Evolutionary conservation across 345 rosid genomes (phyloP), one percentile per base, ranked within the genome.

Genomic region (Bruguiera parviflora): DNA sequence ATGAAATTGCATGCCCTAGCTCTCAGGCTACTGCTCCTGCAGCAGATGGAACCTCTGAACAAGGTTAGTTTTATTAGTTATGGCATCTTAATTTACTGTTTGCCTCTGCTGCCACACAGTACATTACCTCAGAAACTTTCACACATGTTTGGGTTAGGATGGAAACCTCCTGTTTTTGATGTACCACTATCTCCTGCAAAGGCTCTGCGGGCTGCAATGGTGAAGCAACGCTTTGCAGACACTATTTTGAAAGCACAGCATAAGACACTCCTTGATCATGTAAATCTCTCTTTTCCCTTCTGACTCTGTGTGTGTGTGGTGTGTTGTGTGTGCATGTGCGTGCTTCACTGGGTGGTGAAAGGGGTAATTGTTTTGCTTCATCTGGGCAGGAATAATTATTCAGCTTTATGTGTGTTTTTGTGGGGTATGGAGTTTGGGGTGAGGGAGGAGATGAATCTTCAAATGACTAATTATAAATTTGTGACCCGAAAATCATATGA

Each of bases 171-270:
- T 39, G 51, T 68, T 69, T 75, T 79, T 66, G 84, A 76, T 61
- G 74, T 76, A 11, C 91, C 75, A 53, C 64, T 91, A 74, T 89
- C 97, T 25, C 91, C 98, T 7, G 71, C 80, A 43, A 93, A 84
- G 75, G 96, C 91, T 70, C 86, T 91, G 11, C 93, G 97, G 32
- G 96, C 90, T 79, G 98, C 92, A 55, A 84, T 82, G 55, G 67
- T 93, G 28, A 94, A 82, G 77, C 79, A 69, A 25, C 92, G 95
- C 39, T 94, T 89, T 73, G 98, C 96, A 18, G 88, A 76, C 49
- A 86, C 91, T 31, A 91, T 94, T 47, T 58, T 85, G 60, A 89
- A 80, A 85, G 92, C 96, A 15, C 81, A 84, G 63, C 89, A 84
- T 67, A 87, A 77, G 86, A 84, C 88, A 37, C 78, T 82, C 33